Base-by-base conservation (phyloP, 306 rosid genomes). In the Trifolium subterraneum region DNA sequence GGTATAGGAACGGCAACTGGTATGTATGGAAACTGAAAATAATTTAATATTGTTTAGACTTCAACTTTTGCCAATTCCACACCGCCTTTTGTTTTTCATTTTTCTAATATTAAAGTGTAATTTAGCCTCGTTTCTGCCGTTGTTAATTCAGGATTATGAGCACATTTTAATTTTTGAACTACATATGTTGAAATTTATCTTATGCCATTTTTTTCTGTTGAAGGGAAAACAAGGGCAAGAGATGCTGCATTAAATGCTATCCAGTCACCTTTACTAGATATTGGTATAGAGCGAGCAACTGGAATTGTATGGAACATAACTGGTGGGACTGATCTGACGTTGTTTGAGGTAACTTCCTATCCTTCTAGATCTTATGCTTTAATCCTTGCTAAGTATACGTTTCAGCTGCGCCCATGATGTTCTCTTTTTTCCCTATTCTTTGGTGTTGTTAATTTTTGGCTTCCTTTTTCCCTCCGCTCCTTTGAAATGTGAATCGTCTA, bases 141-240 rank as follows among this genome's bases (percentile, higher is more conserved):
- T 35, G 42, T 63, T 35, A 8, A 14, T 35, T 63, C 9, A 54
- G 1, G 25, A 31, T 31, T 61, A 8, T 12, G 3, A 63, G 27
- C 4, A 27, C 5, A 4, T 16, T 10, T 16, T 63, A 18, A 38
- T n/a, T 64, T 15, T 38, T 36, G 4, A 38, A 64, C 51, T 27
- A 13, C 19, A 52, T 71, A 1, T 55, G 35, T 36, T 72, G 55
- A 65, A 71, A 66, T 31, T 68, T 47, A 70, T 56, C 78, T 62
- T 41, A 20, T 61, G 54, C 48, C 56, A 72, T 33, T 12, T 79
- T 31, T 19, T 59, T 77, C 76, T 82, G 70, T 64, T 83, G 50
- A 73, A 94, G 99, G 99, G 78, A 94, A 94, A 86, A 90, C 96
- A 56, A 90, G 99, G 86, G 98, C 99, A 31, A 92, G 99, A 84